Evolutionary conservation across 441 rosid genomes (phyloP).

Genomic region (Aquilaria agallochum): DNA sequence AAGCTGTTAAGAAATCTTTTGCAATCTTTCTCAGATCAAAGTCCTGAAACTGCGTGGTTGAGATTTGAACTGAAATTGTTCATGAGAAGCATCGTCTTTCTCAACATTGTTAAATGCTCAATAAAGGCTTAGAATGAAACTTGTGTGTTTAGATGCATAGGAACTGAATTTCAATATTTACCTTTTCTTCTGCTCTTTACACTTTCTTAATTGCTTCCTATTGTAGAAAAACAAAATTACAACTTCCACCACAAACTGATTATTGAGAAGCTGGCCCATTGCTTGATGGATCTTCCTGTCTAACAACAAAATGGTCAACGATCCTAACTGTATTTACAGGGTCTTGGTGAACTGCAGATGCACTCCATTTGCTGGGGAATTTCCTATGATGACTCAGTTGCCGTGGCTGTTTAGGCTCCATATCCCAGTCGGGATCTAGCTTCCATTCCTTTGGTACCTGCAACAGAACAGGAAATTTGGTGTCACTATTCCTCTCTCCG

Average conservation of each 20-base stretch:
- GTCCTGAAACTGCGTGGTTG: too few species aligned
- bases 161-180: too few species aligned
- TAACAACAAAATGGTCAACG: slow-evolving; percentile 64
- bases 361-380: slow-evolving; percentile 89
- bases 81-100: too few species aligned
- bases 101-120: too few species aligned
- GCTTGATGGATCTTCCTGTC: slow-evolving; percentile 32
- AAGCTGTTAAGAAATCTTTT: too few species aligned
- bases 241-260: slow-evolving; percentile 10
- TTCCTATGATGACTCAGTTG: slow-evolving; percentile 55
- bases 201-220: too few species aligned
- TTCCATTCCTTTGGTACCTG: slow-evolving; percentile 97
- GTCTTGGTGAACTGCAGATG: slow-evolving; percentile 51
- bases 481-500: slow-evolving; percentile 10
- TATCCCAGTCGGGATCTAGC: slow-evolving; percentile 80
- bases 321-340: slow-evolving; percentile 72
- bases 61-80: too few species aligned
- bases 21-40: too few species aligned
- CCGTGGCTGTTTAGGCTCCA: slow-evolving; percentile 48
- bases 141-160: too few species aligned
- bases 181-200: too few species aligned
- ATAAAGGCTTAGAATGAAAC: too few species aligned
- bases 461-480: slow-evolving; percentile 8
- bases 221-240: too few species aligned
- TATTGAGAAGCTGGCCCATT: slow-evolving; percentile 32